Evolutionary conservation across 306 rosid species (phyloP).

Genomic region (Castanopsis chinensis): DNA sequence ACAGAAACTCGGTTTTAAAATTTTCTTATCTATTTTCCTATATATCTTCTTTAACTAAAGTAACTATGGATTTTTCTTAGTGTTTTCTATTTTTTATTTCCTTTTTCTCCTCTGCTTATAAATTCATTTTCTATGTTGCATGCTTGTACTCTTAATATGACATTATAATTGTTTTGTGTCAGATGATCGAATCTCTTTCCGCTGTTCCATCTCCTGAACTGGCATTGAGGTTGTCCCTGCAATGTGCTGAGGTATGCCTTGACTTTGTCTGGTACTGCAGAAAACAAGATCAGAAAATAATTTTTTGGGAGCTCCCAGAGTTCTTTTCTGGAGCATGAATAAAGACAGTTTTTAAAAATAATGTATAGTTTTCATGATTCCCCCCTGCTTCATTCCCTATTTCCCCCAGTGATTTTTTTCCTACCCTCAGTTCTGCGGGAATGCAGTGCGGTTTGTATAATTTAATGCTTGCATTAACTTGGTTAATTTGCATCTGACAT

Average conservation of each 20-base stretch:
- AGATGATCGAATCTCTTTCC: constrained; percentile 78
- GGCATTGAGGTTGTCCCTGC: constrained; percentile 84
- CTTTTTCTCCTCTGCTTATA: not conserved
- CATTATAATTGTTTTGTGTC: constrained; percentile 7
- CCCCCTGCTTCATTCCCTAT: too few species aligned
- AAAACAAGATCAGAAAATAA: constrained; percentile 17
- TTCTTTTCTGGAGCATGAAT: not conserved
- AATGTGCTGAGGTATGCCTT: constrained; percentile 90
- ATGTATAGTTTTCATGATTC: too few species aligned
- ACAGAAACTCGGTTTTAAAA: not conserved
- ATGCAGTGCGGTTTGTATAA: not conserved
- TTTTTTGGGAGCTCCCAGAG: not conserved
- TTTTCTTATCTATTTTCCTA: not conserved
- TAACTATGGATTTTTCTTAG: not conserved
- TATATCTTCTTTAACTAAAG: not conserved
- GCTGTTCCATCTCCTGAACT: constrained; percentile 83
- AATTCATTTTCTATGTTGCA: not conserved
- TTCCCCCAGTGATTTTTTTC: too few species aligned
- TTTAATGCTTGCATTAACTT: not conserved
- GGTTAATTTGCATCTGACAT: not conserved
- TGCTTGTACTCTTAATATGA: not conserved
- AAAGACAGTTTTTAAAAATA: not conserved
- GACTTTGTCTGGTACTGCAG: constrained; percentile 12
- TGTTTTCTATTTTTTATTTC: not conserved
- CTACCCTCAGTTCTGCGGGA: not conserved